Evolutionary conservation across 2,329 filamentous ascomycete genomes (phyloP).

Genomic region (Botryotinia convoluta): DNA sequence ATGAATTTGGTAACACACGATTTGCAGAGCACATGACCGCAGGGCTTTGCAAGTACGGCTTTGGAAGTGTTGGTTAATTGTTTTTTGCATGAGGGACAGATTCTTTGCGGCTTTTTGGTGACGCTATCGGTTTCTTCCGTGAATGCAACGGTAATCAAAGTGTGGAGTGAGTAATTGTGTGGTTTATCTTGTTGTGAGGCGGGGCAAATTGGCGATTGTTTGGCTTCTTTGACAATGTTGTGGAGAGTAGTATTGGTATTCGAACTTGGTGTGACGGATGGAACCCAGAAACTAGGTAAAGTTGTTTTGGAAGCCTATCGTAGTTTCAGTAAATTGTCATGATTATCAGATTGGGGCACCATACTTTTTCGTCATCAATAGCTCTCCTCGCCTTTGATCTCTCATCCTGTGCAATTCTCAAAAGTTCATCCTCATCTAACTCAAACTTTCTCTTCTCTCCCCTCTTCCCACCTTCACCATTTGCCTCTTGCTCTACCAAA

Average conservation of each 20-base stretch:
- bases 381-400: constrained; percentile 65
- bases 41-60: constrained; percentile 80
- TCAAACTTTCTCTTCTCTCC: constrained; percentile 73
- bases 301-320: constrained; percentile 56
- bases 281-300: constrained; percentile 90
- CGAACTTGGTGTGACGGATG: constrained; percentile 71
- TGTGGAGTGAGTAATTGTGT: constrained; percentile 76
- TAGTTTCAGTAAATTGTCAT: constrained; percentile 11
- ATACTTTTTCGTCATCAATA: constrained; percentile 70
- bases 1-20: constrained; percentile 84
- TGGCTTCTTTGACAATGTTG: constrained; percentile 57
- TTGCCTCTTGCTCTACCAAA: constrained; percentile 41
- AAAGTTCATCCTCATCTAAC: constrained; percentile 73
- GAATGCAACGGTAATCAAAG: constrained; percentile 74
- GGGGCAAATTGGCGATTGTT: constrained; percentile 72
- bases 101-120: constrained; percentile 47
- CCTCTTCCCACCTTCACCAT: constrained; percentile 35
- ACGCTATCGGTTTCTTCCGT: constrained; percentile 62
- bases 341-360: constrained; percentile 6
- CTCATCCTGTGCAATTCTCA: constrained; percentile 67
- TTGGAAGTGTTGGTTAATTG: constrained; percentile 76
- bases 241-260: constrained; percentile 57
- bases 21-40: constrained; percentile 87
- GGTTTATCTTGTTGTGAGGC: constrained; percentile 63
- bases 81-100: constrained; percentile 87